Conservation (phyloP, 2,329 filamentous ascomycete species). For the Amphichorda felina region DNA sequence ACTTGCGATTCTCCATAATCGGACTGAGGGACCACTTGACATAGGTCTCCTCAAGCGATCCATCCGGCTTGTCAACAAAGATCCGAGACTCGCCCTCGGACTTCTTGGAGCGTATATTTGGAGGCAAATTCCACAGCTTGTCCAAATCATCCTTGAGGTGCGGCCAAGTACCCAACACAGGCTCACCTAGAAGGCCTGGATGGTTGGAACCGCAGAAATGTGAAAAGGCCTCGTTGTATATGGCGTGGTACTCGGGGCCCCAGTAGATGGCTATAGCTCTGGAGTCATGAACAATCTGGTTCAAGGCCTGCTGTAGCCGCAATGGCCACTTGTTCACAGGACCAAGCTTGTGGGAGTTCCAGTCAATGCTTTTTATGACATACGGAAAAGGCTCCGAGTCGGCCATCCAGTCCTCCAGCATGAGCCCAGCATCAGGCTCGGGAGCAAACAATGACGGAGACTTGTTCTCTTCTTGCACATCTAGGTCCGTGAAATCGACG, state of each 20-base stretch:
- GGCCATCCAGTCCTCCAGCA: slow-evolving; percentile 20
- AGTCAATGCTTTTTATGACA: slow-evolving; percentile 29
- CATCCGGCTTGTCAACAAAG: slow-evolving; percentile 29
- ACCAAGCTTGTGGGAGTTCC: slow-evolving; percentile 33
- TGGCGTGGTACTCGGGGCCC: slow-evolving; percentile 48
- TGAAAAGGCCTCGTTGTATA: slow-evolving; percentile 58
- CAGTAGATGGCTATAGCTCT: slow-evolving; percentile 49
- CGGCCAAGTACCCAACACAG: slow-evolving; percentile 46
- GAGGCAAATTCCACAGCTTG: slow-evolving; percentile 10
- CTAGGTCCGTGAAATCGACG: slow-evolving; percentile 8
- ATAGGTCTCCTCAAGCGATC: slow-evolving; percentile 32
- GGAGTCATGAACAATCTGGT: slow-evolving; percentile 30
- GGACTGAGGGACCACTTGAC: slow-evolving; percentile 35
- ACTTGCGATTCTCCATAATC: slow-evolving; percentile 27
- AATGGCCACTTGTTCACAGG: slow-evolving; percentile 32
- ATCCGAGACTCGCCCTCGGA: slow-evolving; percentile 31
- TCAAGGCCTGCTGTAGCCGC: slow-evolving; percentile 31
- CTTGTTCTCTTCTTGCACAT: background rate
- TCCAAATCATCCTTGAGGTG: slow-evolving; percentile 33
- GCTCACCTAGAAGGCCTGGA: slow-evolving; percentile 48
- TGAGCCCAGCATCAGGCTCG: slow-evolving; percentile 18
- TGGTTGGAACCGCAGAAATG: slow-evolving; percentile 53
- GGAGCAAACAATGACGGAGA: slow-evolving; percentile 13
- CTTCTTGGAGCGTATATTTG: slow-evolving; percentile 9
- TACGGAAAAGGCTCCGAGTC: slow-evolving; percentile 25